phyloP scores from a whole-genome alignment of 495 filamentous ascomycete genomes.

The Aspergillus egyptiacus region DNA sequence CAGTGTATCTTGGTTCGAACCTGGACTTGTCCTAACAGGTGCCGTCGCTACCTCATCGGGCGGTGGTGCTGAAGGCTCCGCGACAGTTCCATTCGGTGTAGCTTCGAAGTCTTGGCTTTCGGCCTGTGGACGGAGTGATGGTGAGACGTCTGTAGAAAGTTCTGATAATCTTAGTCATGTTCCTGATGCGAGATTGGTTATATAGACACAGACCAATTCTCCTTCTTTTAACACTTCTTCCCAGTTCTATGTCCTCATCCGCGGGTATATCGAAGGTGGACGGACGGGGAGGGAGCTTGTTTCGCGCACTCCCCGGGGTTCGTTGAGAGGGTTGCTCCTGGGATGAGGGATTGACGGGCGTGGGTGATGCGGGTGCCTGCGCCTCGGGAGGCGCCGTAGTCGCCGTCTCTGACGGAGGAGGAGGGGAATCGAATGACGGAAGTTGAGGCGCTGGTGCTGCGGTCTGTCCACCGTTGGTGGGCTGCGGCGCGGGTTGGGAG shows the following conservation, averaged over 20 bases:
- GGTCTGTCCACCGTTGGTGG: constrained; percentile 11
- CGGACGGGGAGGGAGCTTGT: constrained; percentile 18
- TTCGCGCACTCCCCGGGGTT: constrained; percentile 23
- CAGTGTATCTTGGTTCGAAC: background rate
- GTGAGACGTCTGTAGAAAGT: constrained; percentile 2
- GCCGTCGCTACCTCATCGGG: background rate
- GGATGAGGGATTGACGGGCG: background rate
- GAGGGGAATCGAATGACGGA: constrained; percentile 4
- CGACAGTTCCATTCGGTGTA: constrained; percentile 9
- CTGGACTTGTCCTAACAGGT: background rate
- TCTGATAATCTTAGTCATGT: constrained; percentile 12
- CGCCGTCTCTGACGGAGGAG: background rate
- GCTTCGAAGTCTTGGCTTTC: background rate
- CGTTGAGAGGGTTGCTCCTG: constrained; percentile 9
- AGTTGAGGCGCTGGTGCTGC: constrained; percentile 10
- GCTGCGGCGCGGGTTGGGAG: constrained; percentile 20
- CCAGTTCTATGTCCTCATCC: constrained; percentile 16
- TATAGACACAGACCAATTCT: constrained; percentile 23
- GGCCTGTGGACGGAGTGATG: constrained; percentile 3
- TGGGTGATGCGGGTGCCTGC: background rate
- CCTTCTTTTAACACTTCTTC: constrained; percentile 24
- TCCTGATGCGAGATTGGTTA: background rate
- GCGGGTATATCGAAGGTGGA: constrained; percentile 21
- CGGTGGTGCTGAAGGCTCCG: background rate
- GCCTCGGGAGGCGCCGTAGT: background rate